A percentile compares a stretch with the other conserved stretches of the same genome.
These are phyloP conservation scores for Pelargonium citronellum DNA, from an alignment of 441 rosid species.

Conservation along the genomic window DNA sequence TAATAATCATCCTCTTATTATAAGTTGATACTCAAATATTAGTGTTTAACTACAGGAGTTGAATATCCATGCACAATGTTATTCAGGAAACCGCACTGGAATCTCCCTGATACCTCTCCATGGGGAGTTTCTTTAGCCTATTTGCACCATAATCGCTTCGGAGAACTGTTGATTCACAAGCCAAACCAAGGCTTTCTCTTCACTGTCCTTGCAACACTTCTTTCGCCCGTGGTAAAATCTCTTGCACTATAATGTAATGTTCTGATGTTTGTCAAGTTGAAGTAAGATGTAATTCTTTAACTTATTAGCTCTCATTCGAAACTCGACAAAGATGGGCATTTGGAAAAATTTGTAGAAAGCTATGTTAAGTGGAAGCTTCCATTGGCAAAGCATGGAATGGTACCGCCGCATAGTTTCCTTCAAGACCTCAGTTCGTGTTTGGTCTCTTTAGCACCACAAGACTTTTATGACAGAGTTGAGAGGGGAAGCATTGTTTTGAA, in stretches of 20 bases:
- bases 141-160: constrained; percentile 35
- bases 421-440: constrained; percentile 32
- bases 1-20: too few relatives aligned
- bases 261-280: too few relatives aligned
- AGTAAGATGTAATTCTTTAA: too few relatives aligned
- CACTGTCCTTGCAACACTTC: constrained; percentile 24
- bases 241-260: too few relatives aligned
- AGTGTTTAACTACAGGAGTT: constrained; percentile 8
- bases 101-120: constrained; percentile 25
- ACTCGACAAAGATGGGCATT: constrained; percentile 32
- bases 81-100: constrained; percentile 41
- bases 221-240: constrained; percentile 27
- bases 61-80: constrained; percentile 37
- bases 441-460: constrained; percentile 26
- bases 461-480: constrained; percentile 41
- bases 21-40: too few relatives aligned
- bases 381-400: constrained; percentile 39
- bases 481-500: constrained; percentile 41
- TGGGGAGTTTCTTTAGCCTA: constrained; percentile 27
- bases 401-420: constrained; percentile 37
- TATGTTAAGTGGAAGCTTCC: constrained; percentile 31
- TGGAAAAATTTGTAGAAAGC: constrained; percentile 37
- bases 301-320: background rate
- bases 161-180: too few relatives aligned
- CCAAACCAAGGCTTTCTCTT: constrained; percentile 19